Base-by-base conservation (phyloP, 176 grass and related monocot species). In the Carex scoparia region DNA sequence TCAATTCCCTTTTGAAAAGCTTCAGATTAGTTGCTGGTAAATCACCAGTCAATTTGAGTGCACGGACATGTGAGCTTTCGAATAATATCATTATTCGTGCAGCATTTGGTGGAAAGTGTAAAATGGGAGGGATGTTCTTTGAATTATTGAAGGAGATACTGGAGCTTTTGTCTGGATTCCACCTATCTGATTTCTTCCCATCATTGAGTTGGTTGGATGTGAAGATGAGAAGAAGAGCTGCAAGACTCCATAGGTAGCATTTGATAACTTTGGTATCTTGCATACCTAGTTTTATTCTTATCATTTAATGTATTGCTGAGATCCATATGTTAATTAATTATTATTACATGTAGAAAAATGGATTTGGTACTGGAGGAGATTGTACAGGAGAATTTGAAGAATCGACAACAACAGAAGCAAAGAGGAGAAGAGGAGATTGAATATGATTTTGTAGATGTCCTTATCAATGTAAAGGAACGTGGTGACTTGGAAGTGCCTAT, bases 361-460 rank as follows among this genome's bases (percentile, higher is more conserved):
- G 23, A 86, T 38, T 46, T 12, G 84, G 86, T 92, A 49, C 28
- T 89, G 0, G 90, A 53, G 2, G 81, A 57, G 18, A 81, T 86
- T 63, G 61, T 92, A 28, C 1, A 81, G 28, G 82, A 92, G 19
- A 81, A 86, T 44, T 77, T 32, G 86, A 80, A n/a, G 53, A 59
- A 59, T 3, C 57, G 1, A 18, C 57, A 18, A 59, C 57, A 59
- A 4, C 65, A 58, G 14, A 10, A 18, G 15, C 42, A 27, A 10
- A 18, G 2, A 1, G 23, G 0, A 7, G 16, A 18, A 2, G 69
- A 40, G 1, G 61, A 35, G 1, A 42, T 86, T 0, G 74, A 87
- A 3, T 89, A 92, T 69, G 87, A 89, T 69, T 51, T 89, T 11
- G 65, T 89, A 1, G 87, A 89, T 51, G 87, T 92, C 15, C 81